Evolutionary conservation across 441 rosid species (phyloP).

Genomic region (Jatropha podagrica): DNA sequence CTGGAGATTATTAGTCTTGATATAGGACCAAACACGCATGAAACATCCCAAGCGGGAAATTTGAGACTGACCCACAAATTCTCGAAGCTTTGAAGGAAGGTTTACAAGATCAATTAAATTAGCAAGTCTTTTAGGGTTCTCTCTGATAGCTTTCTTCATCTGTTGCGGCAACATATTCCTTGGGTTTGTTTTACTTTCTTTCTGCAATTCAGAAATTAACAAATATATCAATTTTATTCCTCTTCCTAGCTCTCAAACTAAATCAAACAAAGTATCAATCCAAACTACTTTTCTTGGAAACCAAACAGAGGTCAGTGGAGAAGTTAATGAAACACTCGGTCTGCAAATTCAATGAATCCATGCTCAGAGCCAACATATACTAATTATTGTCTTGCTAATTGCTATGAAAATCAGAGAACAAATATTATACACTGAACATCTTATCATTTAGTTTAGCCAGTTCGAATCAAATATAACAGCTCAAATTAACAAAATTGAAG

Average conservation of each 20-base stretch:
- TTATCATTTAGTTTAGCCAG: neutral
- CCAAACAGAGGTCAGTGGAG: conserved; percentile 1
- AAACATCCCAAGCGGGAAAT: conserved; percentile 86
- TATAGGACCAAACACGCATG: conserved; percentile 84
- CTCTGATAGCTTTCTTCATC: conserved; percentile 60
- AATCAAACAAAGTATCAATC: neutral
- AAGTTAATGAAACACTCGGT: conserved; percentile 18
- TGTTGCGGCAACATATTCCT: conserved; percentile 61
- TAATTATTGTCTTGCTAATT: too few relatives aligned
- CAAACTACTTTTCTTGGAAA: neutral
- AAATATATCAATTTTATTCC: neutral
- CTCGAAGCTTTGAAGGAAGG: conserved; percentile 72
- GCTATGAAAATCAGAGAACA: neutral
- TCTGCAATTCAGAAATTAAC: neutral
- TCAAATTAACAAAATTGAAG: neutral
- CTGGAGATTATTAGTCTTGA: conserved; percentile 84
- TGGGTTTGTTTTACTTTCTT: neutral
- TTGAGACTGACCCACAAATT: conserved; percentile 83
- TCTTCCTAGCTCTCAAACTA: neutral
- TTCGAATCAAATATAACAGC: neutral
- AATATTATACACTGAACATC: neutral
- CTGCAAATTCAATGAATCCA: neutral
- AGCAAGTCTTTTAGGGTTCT: conserved; percentile 77
- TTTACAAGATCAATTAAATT: conserved; percentile 81
- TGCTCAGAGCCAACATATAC: neutral